Evolutionary conservation across 805 yeast genomes (phyloP).

Genomic region (Candida methanosorbosa): DNA sequence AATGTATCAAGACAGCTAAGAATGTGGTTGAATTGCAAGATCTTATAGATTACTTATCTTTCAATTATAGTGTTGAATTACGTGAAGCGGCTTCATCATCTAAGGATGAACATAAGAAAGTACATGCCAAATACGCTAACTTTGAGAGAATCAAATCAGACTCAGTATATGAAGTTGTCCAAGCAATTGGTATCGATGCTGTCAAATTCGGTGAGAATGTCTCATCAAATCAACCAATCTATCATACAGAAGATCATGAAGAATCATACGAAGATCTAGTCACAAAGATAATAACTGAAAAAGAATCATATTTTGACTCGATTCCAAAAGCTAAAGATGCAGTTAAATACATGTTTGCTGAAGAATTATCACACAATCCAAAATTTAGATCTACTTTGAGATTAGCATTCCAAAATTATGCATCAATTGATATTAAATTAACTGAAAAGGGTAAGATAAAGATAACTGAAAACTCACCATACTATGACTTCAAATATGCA

Average conservation of each 20-base stretch:
- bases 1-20: slow-evolving; percentile 45
- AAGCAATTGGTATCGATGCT: slow-evolving; percentile 70
- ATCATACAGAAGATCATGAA: slow-evolving; percentile 61
- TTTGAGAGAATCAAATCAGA: slow-evolving; percentile 64
- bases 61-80: slow-evolving; percentile 54
- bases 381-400: slow-evolving; percentile 65
- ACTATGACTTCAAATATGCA: slow-evolving; percentile 87
- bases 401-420: slow-evolving; percentile 51
- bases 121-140: slow-evolving; percentile 51
- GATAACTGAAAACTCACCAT: slow-evolving; percentile 74
- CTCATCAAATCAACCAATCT: slow-evolving; percentile 54
- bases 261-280: slow-evolving; percentile 56
- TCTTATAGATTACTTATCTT: slow-evolving; percentile 72
- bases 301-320: slow-evolving; percentile 42
- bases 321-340: slow-evolving; percentile 54
- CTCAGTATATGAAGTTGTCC: slow-evolving; percentile 54
- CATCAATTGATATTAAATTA: slow-evolving; percentile 61
- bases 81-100: slow-evolving; percentile 29
- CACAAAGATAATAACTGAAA: slow-evolving; percentile 23
- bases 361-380: slow-evolving; percentile 75
- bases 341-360: slow-evolving; percentile 66
- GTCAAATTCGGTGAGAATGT: slow-evolving; percentile 79
- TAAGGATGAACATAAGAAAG: slow-evolving; percentile 25
- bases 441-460: slow-evolving; percentile 78
- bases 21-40: slow-evolving; percentile 81